Evolutionary conservation across 345 rosid species (phyloP), one percentile per base, ranked within the genome.

Genomic region (Pelargonium nanum): DNA sequence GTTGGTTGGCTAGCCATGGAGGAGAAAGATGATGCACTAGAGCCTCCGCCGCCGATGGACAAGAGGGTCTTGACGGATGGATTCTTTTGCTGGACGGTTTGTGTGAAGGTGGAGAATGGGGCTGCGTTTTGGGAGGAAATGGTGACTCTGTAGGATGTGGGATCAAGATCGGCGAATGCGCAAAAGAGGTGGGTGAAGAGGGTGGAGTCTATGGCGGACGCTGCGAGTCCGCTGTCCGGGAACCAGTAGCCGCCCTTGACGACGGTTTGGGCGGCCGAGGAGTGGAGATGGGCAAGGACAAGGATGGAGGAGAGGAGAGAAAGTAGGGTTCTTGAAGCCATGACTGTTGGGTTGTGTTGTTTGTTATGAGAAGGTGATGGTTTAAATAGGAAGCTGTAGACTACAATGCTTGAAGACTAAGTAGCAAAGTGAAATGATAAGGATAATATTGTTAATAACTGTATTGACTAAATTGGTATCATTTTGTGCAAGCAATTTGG

Each of bases 1-100:
- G 57, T 65, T 2, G 78, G 22, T 63, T 78, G 80, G 59, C 76
- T 72, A 0, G 84, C 88, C 85, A 81, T 80, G 44, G 83, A 57
- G 2, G 88, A 75, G 44, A 68, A 74, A 32, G 72, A 40, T 0
- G 50, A 1, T 6, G 53, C 0, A 4, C 77, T 44, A 32, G 66
- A 74, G 0, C 62, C 28, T 13, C 51, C 55, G 1, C 87, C 90
- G 2, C 74, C 90, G 0, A 82, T 70, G 6, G 90, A 78, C 54
- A 78, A 56, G 23, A 85, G 75, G 4, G 87, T 75, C 65, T 85
- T 85, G 28, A 58, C 75, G 0, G 76, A 72, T 0, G 80, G 81
- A 4, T 55, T 72, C 28, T 69, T 77, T 64, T 24, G 54, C 20
- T 25, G 86, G 56, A 85, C 83, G 51, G 77, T 63, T 66, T 72